Base-by-base conservation (phyloP, 2,329 filamentous ascomycete species). In the Ceratocystis lukuohia region DNA sequence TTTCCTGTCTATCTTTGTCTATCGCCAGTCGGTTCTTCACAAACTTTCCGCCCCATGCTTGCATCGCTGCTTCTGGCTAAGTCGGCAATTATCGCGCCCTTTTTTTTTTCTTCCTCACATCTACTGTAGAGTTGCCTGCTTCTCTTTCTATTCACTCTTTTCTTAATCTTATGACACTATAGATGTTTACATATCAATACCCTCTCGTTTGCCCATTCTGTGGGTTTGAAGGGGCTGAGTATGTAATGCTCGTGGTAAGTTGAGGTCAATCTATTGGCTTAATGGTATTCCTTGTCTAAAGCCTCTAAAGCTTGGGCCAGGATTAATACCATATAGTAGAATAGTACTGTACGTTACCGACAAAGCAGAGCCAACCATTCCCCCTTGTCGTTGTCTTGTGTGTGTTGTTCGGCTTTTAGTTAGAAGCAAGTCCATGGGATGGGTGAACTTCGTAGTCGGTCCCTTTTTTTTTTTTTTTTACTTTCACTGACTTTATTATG, bases 241-340 rank as follows among this genome's bases (percentile, higher is more conserved):
- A 65, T 50, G 56, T 17, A 28, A 65, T 67, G 25, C n/a, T 65
- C 20, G 56, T 67, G 46, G 66, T 65, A 61, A 65, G 59, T 65
- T 28, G 30, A 44, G 10, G 28, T 53, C 45, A 20, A 20, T 56
- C 33, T 17, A 37, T n/a, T 53, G 48, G 8, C 25, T 37, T 41
- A 6, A n/a, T 30, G 25, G 17, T 17, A 10, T 28, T 37, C 44
- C 33, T 12, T 59, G 46, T 65, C 33, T 33, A 56, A 22, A 12
- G 20, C 48, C 25, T 53, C 48, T 3, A 4, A 37, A 22, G 20
- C 20, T 53, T 25, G 20, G 20, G 12, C 48, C 20, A 25, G 48
- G 48, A 12, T 53, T 53, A 53, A 53, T 22, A 25, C 48, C 8
- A 53, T 12, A 28, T 12, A 45, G 56, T 7, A 33, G 37, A 28